phyloP scores from a whole-genome alignment of 2,329 filamentous ascomycete genomes.

The Didymella pomorum region DNA sequence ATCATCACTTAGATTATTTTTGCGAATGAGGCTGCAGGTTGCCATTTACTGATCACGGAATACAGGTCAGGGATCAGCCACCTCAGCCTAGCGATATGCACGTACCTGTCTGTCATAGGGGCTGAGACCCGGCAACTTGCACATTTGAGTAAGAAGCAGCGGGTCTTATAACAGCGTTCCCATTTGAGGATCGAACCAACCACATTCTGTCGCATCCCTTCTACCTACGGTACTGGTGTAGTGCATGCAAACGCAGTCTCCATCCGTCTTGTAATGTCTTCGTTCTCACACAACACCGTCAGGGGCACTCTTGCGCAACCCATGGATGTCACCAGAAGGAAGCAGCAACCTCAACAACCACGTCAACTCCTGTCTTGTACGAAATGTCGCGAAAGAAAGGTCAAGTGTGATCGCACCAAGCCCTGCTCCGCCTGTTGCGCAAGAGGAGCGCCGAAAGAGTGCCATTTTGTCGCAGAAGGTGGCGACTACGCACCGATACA shows the following conservation, averaged over 20 bases:
- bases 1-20: constrained; percentile 21
- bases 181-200: neutral
- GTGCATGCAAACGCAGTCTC: constrained; percentile 27
- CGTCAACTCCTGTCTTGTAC: constrained; percentile 59
- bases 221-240: constrained; percentile 20
- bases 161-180: constrained; percentile 11
- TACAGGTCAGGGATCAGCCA: constrained; percentile 15
- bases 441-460: constrained; percentile 57
- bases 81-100: constrained; percentile 17
- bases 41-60: constrained; percentile 29
- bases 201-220: constrained; percentile 27
- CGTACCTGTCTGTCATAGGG: constrained; percentile 9
- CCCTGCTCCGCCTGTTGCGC: constrained; percentile 60
- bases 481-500: constrained; percentile 57
- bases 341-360: constrained; percentile 52
- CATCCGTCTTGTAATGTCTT: constrained; percentile 21
- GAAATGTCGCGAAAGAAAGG: constrained; percentile 59
- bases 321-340: constrained; percentile 37
- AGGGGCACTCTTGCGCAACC: constrained; percentile 23
- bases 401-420: constrained; percentile 61
- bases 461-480: constrained; percentile 57
- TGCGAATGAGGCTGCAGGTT: constrained; percentile 40
- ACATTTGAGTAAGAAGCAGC: neutral
- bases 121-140: constrained; percentile 3
- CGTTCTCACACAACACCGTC: constrained; percentile 26